Evolutionary conservation across 139 green algal genomes (phyloP), one percentile per base, ranked within the genome.

Genomic region (Picochlorum sp.): DNA sequence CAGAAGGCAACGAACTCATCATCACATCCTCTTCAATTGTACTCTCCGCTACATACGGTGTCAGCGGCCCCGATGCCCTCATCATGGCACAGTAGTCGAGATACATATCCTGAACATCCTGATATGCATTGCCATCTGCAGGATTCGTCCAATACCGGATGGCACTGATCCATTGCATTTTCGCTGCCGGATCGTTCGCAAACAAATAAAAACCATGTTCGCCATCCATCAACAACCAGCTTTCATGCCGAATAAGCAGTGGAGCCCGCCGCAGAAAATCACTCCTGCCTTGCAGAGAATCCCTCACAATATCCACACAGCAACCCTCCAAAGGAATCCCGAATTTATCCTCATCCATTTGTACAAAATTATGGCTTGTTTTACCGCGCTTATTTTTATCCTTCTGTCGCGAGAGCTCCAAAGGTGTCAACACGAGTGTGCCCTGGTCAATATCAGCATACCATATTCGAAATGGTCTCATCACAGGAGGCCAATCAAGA

Each of bases 201-300:
- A 81, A 83, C 15, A 84, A 51, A 45, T 68, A 70, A 50, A 84
- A 69, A 31, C 13, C 52, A 0, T 41, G 65, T 62, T 80, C 67
- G 2, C 73, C 69, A 6, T 73, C 67, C 24, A 85, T 55, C 21
- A 88, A 67, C 10, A 23, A 11, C 30, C 75, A 67, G 21, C 34
- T 55, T 16, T 57, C 57, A 59, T 87, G 81, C 0, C 24, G 60
- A 20, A 88, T 56, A 45, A 83, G 63, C 62, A 88, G 59, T 2
- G 81, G 81, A 3, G 50, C 73, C 30, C 82, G 80, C 2, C 62
- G 30, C 16, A 67, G 54, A 18, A 52, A 64, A 14, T 58, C 47
- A 57, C 45, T 65, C 14, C 69, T 65, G 3, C 72, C 72, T 8
- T 57, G 41, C 16, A 78, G 69, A 34, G 69, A 71, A 18, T 77